Evolutionary conservation across 768 basidiomycete species (phyloP), one percentile per base, ranked within the genome.

Genomic region (Kwoniella mangroviensis): DNA sequence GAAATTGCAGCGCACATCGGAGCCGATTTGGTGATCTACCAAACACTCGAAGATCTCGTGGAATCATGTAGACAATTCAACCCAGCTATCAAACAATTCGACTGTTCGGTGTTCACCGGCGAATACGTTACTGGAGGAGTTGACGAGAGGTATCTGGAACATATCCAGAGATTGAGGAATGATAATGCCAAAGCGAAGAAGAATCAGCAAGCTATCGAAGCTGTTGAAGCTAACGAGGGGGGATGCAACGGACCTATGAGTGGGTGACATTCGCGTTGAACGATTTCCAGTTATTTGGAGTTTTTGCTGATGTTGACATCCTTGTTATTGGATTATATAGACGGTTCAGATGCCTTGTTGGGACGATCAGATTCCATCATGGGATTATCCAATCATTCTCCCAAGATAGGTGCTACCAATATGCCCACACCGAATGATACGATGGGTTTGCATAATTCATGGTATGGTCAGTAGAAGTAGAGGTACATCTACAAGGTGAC

Each of bases 31-130:
- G 91, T 94, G 82, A 91, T 99, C 80, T 99, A 91, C 86, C 97
- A 99, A 83, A 92, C 92, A 15, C 88, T 99, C 0, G 86, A 89
- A 0, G 94, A 98, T 83, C 89, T 99, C 70, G 86, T 95, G 68
- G 83, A 89, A 22, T 93, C 93, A 21, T 95, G 98, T 70, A 87
- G 90, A 61, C 89, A 92, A 76, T 88, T 93, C 84, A 98, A 97
- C 81, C 88, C 90, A 0, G 81, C 84, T 17, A 91, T 99, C 79
- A 82, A 85, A 62, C 83, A 85, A 9, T 97, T 98, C 79, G 97
- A 99, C 79, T 98, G 96, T 84, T 98, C 96, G 15, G 96, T 99
- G 24, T 99, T 98, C 84, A 93, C 92, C 10, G 97, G 97, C 55
- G 89, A 97, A 81, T 99, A 99, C 81, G 88, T 98, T 61, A 99